Base-by-base conservation (phyloP, 2,329 filamentous ascomycete species). In the Arachnomyces sp. region DNA sequence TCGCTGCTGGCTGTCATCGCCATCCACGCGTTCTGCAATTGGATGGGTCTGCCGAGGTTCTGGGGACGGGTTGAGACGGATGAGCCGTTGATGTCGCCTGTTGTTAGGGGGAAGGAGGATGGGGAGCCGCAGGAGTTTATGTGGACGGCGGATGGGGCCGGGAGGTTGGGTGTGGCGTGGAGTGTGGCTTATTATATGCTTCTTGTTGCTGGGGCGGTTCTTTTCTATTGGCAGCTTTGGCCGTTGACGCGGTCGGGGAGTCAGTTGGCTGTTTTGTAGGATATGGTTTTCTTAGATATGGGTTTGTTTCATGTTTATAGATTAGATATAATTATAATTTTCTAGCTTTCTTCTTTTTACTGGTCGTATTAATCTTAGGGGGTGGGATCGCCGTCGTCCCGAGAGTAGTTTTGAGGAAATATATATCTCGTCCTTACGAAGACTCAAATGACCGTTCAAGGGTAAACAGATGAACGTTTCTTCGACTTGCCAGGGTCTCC, bases 21-120 rank as follows among this genome's bases (percentile, higher is more conserved):
- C 14, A 81, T 85, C 4, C 92, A 98, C 57, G 74, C 78, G 7
- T 92, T 96, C 58, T 98, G 92, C 67, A 98, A 98, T 58, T 84
- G 77, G 68, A 84, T 89, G 74, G 92, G 92, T 6, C 67, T 96
- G 36, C 92, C 92, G 15, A 76, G 88, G 5, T 65, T 96, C 43
- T 94, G 84, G 80, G 90, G 92, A 1, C 70, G 76, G 7, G 77
- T 95, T 3, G 76, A 81, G 51, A 75, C 64, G 3, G 61, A 58
- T 3, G 57, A 66, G 18, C 60, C 61, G 12, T 61, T 66, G 11
- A 58, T 62, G 11, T 49, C 56, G 8, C 52, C 54, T 7, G 28
- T 59, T 5, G 41, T 49, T 9, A 57, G 63, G 36, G 66, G 66
- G 38, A 69, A 70, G 39, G 64, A 69, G 36, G 57, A 60, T 43